Conservation (phyloP, 805 yeast species). For the Candida fluviatilis region DNA sequence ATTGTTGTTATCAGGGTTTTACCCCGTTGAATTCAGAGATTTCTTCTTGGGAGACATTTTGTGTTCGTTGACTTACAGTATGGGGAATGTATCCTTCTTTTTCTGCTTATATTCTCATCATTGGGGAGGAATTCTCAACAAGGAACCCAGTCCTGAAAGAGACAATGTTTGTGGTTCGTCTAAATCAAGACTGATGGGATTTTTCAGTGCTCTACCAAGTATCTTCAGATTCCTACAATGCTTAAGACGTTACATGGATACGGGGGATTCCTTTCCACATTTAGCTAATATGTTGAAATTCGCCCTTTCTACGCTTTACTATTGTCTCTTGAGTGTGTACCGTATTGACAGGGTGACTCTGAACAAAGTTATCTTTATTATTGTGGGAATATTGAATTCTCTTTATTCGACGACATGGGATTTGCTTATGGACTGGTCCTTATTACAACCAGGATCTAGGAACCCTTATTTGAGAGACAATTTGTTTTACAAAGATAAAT, state of each 20-base stretch:
- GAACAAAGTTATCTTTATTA: conserved; percentile 58
- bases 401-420: conserved; percentile 78
- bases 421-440: conserved; percentile 92
- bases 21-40: conserved; percentile 93
- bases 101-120: conserved; percentile 74
- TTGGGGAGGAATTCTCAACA: conserved; percentile 53
- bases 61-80: conserved; percentile 82
- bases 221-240: conserved; percentile 92
- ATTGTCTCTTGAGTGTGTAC: conserved; percentile 70
- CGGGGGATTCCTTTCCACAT: conserved; percentile 96
- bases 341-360: conserved; percentile 50
- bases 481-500: conserved; percentile 54
- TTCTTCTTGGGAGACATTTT: conserved; percentile 90
- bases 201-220: conserved; percentile 78
- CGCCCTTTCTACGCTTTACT: conserved; percentile 58
- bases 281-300: conserved; percentile 85
- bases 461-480: conserved; percentile 66
- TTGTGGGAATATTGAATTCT: conserved; percentile 73
- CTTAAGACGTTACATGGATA: conserved; percentile 82
- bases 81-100: conserved; percentile 81
- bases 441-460: conserved; percentile 61
- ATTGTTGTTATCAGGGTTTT: conserved; percentile 74
- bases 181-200: conserved; percentile 73
- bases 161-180: conserved; percentile 65
- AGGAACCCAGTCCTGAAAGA: conserved; percentile 31